These are phyloP conservation scores for Alternaria panax DNA, from an alignment of 2,329 filamentous ascomycete species.

Conservation along the genomic window DNA sequence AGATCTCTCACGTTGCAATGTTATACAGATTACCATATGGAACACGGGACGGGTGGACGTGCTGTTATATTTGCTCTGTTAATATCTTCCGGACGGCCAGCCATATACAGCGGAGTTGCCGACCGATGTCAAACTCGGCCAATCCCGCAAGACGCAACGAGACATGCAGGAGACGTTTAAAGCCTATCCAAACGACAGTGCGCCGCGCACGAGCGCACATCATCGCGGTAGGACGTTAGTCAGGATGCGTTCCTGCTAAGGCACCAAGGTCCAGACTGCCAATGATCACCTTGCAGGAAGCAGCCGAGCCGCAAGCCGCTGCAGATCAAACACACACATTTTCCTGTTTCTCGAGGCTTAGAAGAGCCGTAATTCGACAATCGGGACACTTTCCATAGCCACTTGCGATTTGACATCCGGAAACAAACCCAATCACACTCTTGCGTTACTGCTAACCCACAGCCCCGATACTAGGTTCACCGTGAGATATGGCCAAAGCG, in stretches of 20 bases:
- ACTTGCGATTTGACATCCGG: neutral
- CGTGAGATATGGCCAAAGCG: neutral
- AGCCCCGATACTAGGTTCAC: neutral
- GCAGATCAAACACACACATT: neutral
- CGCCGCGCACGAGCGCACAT: slow-evolving; percentile 1
- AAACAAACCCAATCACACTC: neutral
- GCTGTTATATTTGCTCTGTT: slow-evolving; percentile 14
- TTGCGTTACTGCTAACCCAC: neutral
- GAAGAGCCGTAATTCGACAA: neutral
- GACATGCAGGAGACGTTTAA: slow-evolving; percentile 6
- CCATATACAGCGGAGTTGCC: neutral
- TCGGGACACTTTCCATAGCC: neutral
- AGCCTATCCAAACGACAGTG: slow-evolving; percentile 1
- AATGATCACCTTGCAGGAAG: neutral
- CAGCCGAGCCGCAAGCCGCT: neutral
- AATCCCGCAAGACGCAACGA: neutral
- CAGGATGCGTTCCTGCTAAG: slow-evolving; percentile 3
- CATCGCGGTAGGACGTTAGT: neutral
- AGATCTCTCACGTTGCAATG: neutral
- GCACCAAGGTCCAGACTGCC: neutral
- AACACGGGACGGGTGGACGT: neutral
- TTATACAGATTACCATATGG: neutral
- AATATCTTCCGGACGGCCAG: neutral
- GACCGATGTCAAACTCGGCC: slow-evolving; percentile 5
- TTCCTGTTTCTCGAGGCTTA: neutral